These are phyloP conservation scores for Psidium friedrichsthalianum DNA, from an alignment of 345 rosid genomes.

Conservation along the genomic window DNA sequence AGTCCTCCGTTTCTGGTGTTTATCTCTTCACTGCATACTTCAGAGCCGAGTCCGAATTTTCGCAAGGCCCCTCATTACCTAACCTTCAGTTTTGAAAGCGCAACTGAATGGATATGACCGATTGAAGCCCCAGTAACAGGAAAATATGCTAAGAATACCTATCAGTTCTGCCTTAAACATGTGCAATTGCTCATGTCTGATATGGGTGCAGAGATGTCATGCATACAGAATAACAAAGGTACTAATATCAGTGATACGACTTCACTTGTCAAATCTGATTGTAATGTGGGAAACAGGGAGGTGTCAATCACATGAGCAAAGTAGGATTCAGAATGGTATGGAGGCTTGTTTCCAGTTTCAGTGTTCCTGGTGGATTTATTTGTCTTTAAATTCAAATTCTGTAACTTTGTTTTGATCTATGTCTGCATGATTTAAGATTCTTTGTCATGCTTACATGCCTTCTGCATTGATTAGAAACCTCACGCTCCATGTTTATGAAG, in stretches of 20 bases:
- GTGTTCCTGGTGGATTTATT: neutral
- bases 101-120: neutral
- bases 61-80: neutral
- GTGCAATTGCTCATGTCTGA: neutral
- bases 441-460: neutral
- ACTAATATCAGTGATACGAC: neutral
- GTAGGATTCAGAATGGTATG: neutral
- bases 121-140: neutral
- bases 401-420: neutral
- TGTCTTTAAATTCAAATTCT: neutral
- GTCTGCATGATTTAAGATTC: neutral
- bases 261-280: neutral
- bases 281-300: neutral
- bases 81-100: neutral
- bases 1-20: neutral
- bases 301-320: neutral
- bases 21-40: neutral
- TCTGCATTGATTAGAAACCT: conserved; percentile 33
- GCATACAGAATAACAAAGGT: neutral
- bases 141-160: neutral
- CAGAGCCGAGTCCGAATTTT: neutral
- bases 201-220: neutral
- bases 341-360: neutral
- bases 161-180: neutral
- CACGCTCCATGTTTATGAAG: conserved; percentile 68